Percentiles rank a stretch among this genome's conserved stretches.
phyloP scores from a whole-genome alignment of 176 grass and related monocot species.

The Thalia dealbata region DNA sequence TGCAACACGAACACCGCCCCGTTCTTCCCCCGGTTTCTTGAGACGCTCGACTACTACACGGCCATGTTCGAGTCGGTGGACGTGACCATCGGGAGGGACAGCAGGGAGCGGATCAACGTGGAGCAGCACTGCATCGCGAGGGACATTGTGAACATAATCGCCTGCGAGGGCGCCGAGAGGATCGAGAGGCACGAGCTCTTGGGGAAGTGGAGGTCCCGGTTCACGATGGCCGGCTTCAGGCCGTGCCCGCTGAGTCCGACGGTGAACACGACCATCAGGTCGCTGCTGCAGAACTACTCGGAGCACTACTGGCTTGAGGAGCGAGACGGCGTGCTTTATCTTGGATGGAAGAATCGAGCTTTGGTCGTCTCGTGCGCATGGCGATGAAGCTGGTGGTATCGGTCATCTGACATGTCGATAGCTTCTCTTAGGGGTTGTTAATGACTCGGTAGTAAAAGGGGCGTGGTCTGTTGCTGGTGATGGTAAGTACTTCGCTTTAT shows the following conservation, averaged over 20 bases:
- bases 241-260: constrained; percentile 61
- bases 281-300: constrained; percentile 72
- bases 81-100: constrained; percentile 44
- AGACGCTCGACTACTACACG: constrained; percentile 77
- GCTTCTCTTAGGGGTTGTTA: background rate
- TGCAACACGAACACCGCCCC: constrained; percentile 80
- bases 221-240: constrained; percentile 77
- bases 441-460: background rate
- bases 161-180: constrained; percentile 77
- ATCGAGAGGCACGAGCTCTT: constrained; percentile 70
- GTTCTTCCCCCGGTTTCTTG: constrained; percentile 54
- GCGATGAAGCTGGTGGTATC: constrained; percentile 31
- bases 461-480: background rate
- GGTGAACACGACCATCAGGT: constrained; percentile 78
- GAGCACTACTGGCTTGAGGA: constrained; percentile 68
- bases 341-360: constrained; percentile 76
- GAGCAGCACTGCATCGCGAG: constrained; percentile 91
- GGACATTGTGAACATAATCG: constrained; percentile 81
- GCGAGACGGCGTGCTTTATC: constrained; percentile 67
- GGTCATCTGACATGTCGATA: background rate
- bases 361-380: constrained; percentile 77
- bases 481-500: background rate
- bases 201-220: constrained; percentile 84
- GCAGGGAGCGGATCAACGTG: constrained; percentile 64
- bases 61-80: constrained; percentile 95